Conservation (phyloP, 1,139 yeast genomes). For the Spencermartinsiella ligniputridi region DNA sequence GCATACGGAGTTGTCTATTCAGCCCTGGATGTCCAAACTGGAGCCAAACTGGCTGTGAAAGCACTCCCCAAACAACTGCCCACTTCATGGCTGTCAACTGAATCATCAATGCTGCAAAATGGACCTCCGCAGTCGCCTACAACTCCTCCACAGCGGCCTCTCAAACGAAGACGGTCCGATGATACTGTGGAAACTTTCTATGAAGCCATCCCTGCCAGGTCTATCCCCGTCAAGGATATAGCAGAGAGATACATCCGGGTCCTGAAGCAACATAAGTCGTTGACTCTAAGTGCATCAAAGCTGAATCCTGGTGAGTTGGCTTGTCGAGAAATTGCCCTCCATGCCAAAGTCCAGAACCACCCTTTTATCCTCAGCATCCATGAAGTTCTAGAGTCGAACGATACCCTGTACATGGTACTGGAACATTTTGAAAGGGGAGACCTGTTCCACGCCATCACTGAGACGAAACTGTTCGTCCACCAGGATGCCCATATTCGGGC, state of each 20-base stretch:
- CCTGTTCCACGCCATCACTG: conserved; percentile 74
- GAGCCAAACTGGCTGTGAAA: conserved; percentile 64
- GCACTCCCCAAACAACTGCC: conserved; percentile 43
- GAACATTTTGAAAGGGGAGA: conserved; percentile 84
- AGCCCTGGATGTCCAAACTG: conserved; percentile 53
- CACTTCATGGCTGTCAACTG: conserved; percentile 21
- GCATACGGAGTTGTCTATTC: conserved; percentile 82
- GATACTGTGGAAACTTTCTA: neutral
- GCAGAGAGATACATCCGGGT: neutral
- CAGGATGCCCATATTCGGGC: conserved; percentile 57
- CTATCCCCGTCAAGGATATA: neutral
- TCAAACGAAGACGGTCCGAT: neutral
- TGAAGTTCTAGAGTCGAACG: conserved; percentile 47
- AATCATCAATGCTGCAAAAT: neutral
- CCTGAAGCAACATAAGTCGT: neutral
- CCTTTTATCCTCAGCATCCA: conserved; percentile 74
- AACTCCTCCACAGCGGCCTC: neutral
- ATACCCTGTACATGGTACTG: conserved; percentile 61
- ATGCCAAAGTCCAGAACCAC: conserved; percentile 66
- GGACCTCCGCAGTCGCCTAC: neutral
- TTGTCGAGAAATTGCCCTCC: conserved; percentile 66
- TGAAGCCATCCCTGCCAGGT: neutral
- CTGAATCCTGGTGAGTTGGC: conserved; percentile 16
- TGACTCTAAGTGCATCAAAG: neutral
- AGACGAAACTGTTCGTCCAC: conserved; percentile 50